Conservation (phyloP, 768 basidiomycete genomes). For the Cantharellus cinnabarinus region DNA sequence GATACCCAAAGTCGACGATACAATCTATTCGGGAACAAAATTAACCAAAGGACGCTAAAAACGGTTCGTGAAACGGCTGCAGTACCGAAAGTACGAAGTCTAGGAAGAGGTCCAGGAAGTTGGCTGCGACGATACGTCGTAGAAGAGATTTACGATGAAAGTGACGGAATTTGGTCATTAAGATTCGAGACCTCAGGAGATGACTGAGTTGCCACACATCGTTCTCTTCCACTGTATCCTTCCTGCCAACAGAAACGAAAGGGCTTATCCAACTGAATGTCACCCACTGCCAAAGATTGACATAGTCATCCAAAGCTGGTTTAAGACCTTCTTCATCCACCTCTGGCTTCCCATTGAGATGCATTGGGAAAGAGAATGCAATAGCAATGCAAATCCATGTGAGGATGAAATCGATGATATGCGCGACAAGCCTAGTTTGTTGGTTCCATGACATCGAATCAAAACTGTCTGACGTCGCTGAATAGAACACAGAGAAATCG, state of each 20-base stretch:
- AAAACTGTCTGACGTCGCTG: neutral
- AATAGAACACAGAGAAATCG: neutral
- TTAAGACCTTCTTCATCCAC: neutral
- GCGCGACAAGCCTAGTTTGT: neutral
- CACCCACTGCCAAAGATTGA: conserved; percentile 6
- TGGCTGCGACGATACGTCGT: conserved; percentile 6
- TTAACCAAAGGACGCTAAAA: neutral
- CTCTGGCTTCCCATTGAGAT: neutral
- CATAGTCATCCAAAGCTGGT: conserved; percentile 8
- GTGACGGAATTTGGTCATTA: conserved; percentile 4
- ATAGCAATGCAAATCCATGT: neutral
- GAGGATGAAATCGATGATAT: conserved; percentile 1
- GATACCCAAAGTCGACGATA: neutral
- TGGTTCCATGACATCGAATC: neutral
- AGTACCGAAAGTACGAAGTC: conserved; percentile 7
- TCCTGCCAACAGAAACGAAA: conserved; percentile 1
- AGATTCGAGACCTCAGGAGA: conserved; percentile 8
- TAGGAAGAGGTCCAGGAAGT: conserved; percentile 8
- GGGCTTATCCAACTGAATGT: conserved; percentile 8
- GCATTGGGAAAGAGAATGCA: conserved; percentile 2
- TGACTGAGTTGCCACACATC: conserved; percentile 10
- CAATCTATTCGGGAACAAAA: neutral
- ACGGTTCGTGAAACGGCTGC: neutral
- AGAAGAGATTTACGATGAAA: conserved; percentile 6
- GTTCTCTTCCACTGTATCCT: conserved; percentile 3